These are phyloP conservation scores for Mycena sp. DNA, from an alignment of 1,284 basidiomycete genomes.

Conservation along the genomic window DNA sequence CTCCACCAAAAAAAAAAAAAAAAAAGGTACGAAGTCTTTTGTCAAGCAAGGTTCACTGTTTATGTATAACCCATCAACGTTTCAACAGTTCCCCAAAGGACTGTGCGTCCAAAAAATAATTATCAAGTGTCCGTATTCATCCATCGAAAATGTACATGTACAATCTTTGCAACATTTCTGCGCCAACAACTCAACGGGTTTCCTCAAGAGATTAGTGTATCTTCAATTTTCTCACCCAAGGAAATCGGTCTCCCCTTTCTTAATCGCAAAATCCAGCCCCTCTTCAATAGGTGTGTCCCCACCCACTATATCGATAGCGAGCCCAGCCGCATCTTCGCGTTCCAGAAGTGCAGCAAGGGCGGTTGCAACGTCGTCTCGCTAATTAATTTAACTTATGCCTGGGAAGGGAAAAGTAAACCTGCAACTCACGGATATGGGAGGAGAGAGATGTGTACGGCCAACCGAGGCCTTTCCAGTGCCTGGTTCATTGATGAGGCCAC, in stretches of 20 bases:
- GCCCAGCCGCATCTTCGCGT: conserved; percentile 64
- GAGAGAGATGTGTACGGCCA: conserved; percentile 64
- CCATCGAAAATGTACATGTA: too few species aligned
- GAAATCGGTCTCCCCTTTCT: conserved; percentile 61
- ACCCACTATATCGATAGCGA: conserved; percentile 72
- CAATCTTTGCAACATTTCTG: too few species aligned
- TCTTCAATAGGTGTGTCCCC: conserved; percentile 62
- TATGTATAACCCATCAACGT: too few species aligned
- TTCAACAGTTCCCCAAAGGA: too few species aligned
- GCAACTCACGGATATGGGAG: conserved; percentile 57
- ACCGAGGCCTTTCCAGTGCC: conserved; percentile 63
- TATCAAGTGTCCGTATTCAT: too few species aligned
- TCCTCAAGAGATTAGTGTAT: too few species aligned
- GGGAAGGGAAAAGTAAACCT: neutral
- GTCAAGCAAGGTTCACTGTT: too few species aligned
- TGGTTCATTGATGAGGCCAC: conserved; percentile 61
- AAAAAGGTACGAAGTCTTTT: too few species aligned
- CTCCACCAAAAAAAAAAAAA: too few species aligned
- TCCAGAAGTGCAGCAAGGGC: conserved; percentile 62
- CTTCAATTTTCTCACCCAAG: conserved; percentile 15
- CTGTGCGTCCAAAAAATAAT: too few species aligned
- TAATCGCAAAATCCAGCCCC: conserved; percentile 58
- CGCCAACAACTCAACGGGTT: too few species aligned
- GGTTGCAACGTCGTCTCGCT: conserved; percentile 74
- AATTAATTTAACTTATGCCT: neutral